Evolutionary conservation across 164 flowering plant genomes (phyloP), one percentile per base, ranked within the genome.

Genomic region (Stephania yunnanensis): DNA sequence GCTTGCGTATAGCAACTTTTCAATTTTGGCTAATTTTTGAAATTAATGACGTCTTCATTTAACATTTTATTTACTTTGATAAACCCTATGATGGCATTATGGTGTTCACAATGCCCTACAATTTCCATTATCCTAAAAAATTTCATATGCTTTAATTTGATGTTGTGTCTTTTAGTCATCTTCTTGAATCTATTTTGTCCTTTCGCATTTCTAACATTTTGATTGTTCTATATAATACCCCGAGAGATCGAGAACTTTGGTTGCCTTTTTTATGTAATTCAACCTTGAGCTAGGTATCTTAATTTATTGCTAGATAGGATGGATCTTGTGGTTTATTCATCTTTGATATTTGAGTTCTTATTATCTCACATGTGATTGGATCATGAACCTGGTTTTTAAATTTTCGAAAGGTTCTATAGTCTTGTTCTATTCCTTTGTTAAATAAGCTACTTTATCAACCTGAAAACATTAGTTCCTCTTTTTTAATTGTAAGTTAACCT

Each of bases 401-500:
- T 17, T 17, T 7, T 48, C 53, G 8, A 58, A 25, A 58, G n/a
- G 65, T 13, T 58, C n/a, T 58, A 7, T 58, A 17, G n/a, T 7
- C 0, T 4, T 58, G 6, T 58, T 58, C 22, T 20, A 58, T 58
- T 58, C n/a, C 22, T 17, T 58, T 58, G 45, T 13, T 17, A 31
- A 36, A 11, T 30, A 68, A 31, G 17, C 71, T 30, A 31, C 7
- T 17, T 68, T 13, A 68, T 7, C 48, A 8, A 17, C 46, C 4
- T 68, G 46, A 44, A 42, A 36, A 31, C 46, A 17, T 69, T 17
- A 9, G 17, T 20, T 58, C n/a, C 65, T 69, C 52, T 42, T 15
- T 44, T 7, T 45, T 69, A 13, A 13, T 69, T 69, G 42, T 25
- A 71, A n/a, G 73, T 73, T 8, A 69, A 73, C 67, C 68, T 71